Conservation (phyloP, 1,284 basidiomycete genomes). For the Meira miltonrushii region DNA sequence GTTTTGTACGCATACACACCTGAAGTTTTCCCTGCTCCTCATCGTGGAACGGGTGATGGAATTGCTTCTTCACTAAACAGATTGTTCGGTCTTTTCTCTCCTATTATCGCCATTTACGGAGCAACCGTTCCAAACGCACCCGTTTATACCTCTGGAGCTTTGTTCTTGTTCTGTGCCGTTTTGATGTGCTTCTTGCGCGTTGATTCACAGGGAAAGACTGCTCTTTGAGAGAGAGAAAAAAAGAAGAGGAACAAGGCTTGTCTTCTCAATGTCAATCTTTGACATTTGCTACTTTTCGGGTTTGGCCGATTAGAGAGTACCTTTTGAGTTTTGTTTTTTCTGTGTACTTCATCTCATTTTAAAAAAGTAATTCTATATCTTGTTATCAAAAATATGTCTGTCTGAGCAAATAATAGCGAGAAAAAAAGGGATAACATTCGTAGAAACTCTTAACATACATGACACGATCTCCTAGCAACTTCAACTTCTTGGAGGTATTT, state of each 20-base stretch:
- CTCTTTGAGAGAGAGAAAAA: slow-evolving; percentile 14
- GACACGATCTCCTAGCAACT: too few species aligned
- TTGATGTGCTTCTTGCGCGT: slow-evolving; percentile 40
- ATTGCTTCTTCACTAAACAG: slow-evolving; percentile 40
- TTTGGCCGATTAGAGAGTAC: too few species aligned
- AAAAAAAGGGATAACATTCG: not conserved
- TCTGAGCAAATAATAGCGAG: too few species aligned
- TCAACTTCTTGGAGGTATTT: too few species aligned
- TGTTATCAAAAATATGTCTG: too few species aligned
- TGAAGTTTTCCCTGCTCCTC: slow-evolving; percentile 46
- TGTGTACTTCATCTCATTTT: too few species aligned
- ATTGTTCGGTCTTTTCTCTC: slow-evolving; percentile 42
- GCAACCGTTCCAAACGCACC: slow-evolving; percentile 22
- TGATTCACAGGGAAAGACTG: slow-evolving; percentile 33
- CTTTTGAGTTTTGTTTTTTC: too few species aligned
- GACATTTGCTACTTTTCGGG: too few species aligned
- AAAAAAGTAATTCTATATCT: too few species aligned
- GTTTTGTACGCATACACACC: slow-evolving; percentile 34
- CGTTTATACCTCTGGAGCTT: slow-evolving; percentile 37
- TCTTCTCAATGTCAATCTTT: too few species aligned
- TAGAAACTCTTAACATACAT: not conserved
- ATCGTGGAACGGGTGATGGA: slow-evolving; percentile 49
- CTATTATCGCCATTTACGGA: slow-evolving; percentile 46
- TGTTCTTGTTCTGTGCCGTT: slow-evolving; percentile 40
- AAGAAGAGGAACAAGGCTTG: too few species aligned